Evolutionary conservation across 164 flowering plant species (phyloP).

Genomic region (Hamamelis virginiana): DNA sequence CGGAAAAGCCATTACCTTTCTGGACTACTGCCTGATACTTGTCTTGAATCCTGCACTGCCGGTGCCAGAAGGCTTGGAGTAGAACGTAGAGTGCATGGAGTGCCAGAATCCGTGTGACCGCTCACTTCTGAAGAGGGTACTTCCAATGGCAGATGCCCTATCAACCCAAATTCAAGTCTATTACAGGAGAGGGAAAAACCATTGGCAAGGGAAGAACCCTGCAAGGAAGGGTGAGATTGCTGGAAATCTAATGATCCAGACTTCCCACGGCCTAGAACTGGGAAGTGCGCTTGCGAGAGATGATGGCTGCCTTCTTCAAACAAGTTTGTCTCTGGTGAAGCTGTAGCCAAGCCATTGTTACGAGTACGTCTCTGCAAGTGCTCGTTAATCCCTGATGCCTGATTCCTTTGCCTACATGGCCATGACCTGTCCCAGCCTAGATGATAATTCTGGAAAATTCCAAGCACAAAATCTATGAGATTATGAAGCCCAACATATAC

Average conservation of each 20-base stretch:
- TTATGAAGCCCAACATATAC: not conserved
- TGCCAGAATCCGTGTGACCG: not conserved
- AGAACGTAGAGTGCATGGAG: not conserved
- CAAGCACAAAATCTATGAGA: not conserved
- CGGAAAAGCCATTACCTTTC: constrained; percentile 8
- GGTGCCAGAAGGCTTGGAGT: constrained; percentile 1
- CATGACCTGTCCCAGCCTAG: constrained; percentile 9
- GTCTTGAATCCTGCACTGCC: not conserved
- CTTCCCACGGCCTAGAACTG: constrained; percentile 16
- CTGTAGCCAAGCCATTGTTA: constrained; percentile 8
- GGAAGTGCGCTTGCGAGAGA: constrained; percentile 5
- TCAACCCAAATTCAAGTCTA: constrained; percentile 24
- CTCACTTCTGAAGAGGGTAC: constrained; percentile 1
- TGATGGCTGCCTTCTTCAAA: constrained; percentile 6
- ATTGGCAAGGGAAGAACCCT: constrained; percentile 6
- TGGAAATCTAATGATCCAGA: constrained; percentile 5
- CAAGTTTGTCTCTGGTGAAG: not conserved
- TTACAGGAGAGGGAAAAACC: constrained; percentile 6
- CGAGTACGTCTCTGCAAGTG: constrained; percentile 8
- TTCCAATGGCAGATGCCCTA: constrained; percentile 5
- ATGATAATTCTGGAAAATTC: constrained; percentile 19
- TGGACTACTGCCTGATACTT: not conserved
- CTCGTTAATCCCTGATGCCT: constrained; percentile 4
- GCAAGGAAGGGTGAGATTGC: constrained; percentile 1
- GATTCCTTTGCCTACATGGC: constrained; percentile 15